Evolutionary conservation across 257 asterid genomes (phyloP).

Genomic region (Nicotiana benthamiana): DNA sequence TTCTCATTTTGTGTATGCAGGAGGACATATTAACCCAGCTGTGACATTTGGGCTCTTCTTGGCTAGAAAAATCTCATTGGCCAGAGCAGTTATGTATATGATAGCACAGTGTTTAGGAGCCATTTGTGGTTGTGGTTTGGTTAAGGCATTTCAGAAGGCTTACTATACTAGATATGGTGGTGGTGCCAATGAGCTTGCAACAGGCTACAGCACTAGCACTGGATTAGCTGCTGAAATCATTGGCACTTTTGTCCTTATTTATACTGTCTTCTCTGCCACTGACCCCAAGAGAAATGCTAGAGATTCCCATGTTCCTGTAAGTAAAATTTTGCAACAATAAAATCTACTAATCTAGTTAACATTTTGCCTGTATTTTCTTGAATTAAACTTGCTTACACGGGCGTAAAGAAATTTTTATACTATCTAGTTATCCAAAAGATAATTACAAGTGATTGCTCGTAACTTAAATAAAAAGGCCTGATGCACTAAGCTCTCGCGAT

Average conservation of each 20-base stretch:
- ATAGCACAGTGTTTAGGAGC: slow-evolving; percentile 70
- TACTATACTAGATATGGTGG: slow-evolving; percentile 45
- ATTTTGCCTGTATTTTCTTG: background rate
- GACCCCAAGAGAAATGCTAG: slow-evolving; percentile 66
- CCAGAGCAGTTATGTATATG: slow-evolving; percentile 49
- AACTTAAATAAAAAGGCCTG: no score
- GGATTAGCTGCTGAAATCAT: slow-evolving; percentile 69
- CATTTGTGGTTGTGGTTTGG: slow-evolving; percentile 55
- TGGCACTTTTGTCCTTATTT: slow-evolving; percentile 58
- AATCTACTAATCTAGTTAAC: background rate
- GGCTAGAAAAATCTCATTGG: slow-evolving; percentile 55
- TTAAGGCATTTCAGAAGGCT: slow-evolving; percentile 54
- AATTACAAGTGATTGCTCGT: background rate
- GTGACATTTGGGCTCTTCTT: slow-evolving; percentile 55
- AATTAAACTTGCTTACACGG: background rate
- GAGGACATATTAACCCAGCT: slow-evolving; percentile 67
- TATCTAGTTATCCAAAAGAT: background rate
- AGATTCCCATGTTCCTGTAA: slow-evolving; percentile 70
- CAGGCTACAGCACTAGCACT: slow-evolving; percentile 51
- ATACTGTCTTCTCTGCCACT: slow-evolving; percentile 69
- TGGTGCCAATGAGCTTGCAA: slow-evolving; percentile 44
- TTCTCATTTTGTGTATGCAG: slow-evolving; percentile 14
- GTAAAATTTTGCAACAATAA: background rate
- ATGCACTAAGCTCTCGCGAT: no score
- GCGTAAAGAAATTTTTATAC: no score